Conservation (phyloP, 768 basidiomycete genomes). For the Leccinum boreale region DNA sequence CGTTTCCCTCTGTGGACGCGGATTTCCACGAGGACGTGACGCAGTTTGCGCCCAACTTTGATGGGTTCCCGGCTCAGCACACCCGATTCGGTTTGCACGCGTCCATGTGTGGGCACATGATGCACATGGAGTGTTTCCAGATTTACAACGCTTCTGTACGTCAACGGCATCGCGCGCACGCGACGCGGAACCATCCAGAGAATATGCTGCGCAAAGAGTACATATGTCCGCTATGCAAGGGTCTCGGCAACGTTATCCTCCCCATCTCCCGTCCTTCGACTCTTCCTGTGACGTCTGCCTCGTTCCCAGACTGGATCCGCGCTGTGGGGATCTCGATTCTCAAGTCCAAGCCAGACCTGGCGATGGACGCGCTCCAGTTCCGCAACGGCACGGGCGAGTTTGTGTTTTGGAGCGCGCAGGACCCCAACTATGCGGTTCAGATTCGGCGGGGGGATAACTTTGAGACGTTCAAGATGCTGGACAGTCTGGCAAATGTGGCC, state of each 20-base stretch:
- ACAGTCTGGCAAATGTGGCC: slow-evolving; percentile 76
- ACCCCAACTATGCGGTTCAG: slow-evolving; percentile 60
- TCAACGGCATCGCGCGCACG: slow-evolving; percentile 82
- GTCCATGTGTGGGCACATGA: slow-evolving; percentile 93
- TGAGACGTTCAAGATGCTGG: slow-evolving; percentile 77
- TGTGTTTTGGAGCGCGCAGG: slow-evolving; percentile 85
- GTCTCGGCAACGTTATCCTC: slow-evolving; percentile 89
- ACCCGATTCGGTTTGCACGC: slow-evolving; percentile 83
- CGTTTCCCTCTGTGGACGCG: slow-evolving; percentile 31
- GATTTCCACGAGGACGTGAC: slow-evolving; percentile 26
- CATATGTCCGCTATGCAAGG: slow-evolving; percentile 96
- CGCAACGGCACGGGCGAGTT: slow-evolving; percentile 84
- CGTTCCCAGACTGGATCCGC: slow-evolving; percentile 88
- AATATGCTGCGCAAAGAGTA: slow-evolving; percentile 89
- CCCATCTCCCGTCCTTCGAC: slow-evolving; percentile 63
- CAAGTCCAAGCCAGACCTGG: slow-evolving; percentile 73
- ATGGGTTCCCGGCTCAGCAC: slow-evolving; percentile 66
- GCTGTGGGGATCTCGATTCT: slow-evolving; percentile 86
- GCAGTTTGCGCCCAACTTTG: slow-evolving; percentile 59
- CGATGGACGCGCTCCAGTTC: slow-evolving; percentile 70
- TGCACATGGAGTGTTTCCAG: slow-evolving; percentile 95
- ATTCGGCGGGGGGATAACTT: slow-evolving; percentile 52
- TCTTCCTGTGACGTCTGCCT: slow-evolving; percentile 43
- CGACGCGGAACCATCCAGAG: slow-evolving; percentile 92
- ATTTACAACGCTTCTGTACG: slow-evolving; percentile 85